Percentiles rank a stretch among this genome's conserved stretches.
phyloP scores from a whole-genome alignment of 345 rosid genomes.

The Theobroma cacao region DNA sequence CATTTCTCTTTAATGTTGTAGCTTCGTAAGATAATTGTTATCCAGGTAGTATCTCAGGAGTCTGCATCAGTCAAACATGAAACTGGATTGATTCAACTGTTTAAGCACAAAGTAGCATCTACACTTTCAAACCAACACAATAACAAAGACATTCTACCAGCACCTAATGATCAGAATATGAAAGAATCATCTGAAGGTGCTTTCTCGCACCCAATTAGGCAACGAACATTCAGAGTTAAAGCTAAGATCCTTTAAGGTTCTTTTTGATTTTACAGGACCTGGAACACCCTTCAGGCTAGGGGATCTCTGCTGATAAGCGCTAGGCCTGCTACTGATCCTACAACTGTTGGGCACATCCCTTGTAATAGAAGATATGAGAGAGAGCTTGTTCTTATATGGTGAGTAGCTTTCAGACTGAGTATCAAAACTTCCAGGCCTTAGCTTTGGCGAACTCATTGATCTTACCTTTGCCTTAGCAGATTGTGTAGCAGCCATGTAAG shows the following conservation, averaged over 20 bases:
- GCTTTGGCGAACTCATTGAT: conserved; percentile 69
- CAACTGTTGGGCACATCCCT: conserved; percentile 45
- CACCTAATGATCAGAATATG: neutral
- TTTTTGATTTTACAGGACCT: conserved; percentile 51
- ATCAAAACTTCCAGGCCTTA: conserved; percentile 60
- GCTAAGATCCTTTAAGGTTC: conserved; percentile 47
- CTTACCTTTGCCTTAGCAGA: conserved; percentile 86
- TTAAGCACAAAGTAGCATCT: conserved; percentile 1
- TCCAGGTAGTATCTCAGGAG: neutral
- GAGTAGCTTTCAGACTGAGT: conserved; percentile 83
- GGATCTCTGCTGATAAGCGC: conserved; percentile 66
- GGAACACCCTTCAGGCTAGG: conserved; percentile 65
- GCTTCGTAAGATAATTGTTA: neutral
- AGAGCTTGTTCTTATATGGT: conserved; percentile 63
- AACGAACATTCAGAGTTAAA: conserved; percentile 54
- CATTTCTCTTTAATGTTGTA: neutral
- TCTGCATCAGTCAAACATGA: neutral
- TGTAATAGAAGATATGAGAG: conserved; percentile 36
- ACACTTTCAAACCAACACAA: conserved; percentile 17
- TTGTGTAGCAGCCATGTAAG: conserved; percentile 92
- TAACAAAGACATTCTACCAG: neutral
- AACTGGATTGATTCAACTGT: neutral
- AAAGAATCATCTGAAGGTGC: conserved; percentile 31
- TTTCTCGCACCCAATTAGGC: conserved; percentile 40
- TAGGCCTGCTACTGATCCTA: conserved; percentile 32